Conservation (phyloP, 2,329 filamentous ascomycete genomes). For the Fusarium bulbicola region DNA sequence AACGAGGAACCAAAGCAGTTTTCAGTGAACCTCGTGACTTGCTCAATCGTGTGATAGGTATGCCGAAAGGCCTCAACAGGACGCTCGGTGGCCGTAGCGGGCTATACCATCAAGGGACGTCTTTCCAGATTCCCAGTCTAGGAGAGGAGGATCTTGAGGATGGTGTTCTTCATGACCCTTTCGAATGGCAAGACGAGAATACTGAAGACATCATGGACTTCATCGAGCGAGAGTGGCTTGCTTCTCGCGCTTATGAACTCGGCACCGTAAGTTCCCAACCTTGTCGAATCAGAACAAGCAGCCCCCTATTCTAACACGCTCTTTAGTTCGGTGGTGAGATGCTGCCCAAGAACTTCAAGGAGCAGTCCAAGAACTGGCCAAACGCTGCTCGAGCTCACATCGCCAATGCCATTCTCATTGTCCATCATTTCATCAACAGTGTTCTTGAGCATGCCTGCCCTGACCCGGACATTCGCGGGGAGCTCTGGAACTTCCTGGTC, state of each 20-base stretch:
- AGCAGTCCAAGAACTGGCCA: slow-evolving; percentile 55
- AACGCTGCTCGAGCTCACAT: too few species aligned
- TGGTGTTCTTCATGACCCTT: slow-evolving; percentile 41
- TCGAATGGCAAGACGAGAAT: background rate
- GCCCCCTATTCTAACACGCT: too few species aligned
- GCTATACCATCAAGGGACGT: background rate
- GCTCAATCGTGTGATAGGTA: too few species aligned
- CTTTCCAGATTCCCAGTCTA: slow-evolving; percentile 7
- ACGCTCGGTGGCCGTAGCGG: too few species aligned
- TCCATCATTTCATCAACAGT: slow-evolving; percentile 61
- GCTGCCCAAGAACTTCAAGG: slow-evolving; percentile 57
- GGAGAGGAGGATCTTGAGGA: slow-evolving; percentile 32
- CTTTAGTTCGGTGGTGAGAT: slow-evolving; percentile 50
- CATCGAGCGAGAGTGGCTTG: slow-evolving; percentile 50
- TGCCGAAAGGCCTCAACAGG: too few species aligned
- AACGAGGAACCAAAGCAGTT: too few species aligned
- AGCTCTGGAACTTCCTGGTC: slow-evolving; percentile 56
- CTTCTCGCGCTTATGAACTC: slow-evolving; percentile 60
- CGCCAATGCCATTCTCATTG: slow-evolving; percentile 58
- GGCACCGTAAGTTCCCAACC: slow-evolving; percentile 53
- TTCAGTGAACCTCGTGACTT: too few species aligned
- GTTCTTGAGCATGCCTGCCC: slow-evolving; percentile 55
- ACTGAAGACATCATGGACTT: slow-evolving; percentile 47
- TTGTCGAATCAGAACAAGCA: too few species aligned
- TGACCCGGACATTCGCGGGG: slow-evolving; percentile 52